Evolutionary conservation across 1,284 basidiomycete genomes (phyloP).

Genomic region (Filobasidium uniguttulatum): DNA sequence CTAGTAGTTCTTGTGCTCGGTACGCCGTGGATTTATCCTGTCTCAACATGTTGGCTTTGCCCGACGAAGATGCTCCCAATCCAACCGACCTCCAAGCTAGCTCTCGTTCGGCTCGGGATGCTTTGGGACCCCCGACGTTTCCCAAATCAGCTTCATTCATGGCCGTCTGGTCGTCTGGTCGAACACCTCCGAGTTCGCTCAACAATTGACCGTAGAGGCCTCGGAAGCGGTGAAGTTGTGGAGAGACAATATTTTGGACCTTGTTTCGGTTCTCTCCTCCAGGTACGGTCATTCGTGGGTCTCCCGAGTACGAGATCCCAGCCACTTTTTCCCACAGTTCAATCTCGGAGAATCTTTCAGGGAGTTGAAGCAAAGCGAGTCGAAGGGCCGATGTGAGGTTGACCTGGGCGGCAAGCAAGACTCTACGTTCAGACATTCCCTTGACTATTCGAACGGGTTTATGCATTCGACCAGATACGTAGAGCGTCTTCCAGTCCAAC

Average conservation of each 20-base stretch:
- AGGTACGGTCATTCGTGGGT: constrained; percentile 77
- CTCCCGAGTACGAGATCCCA: constrained; percentile 70
- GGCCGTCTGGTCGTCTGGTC: constrained; percentile 1
- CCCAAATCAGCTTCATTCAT: constrained; percentile 4
- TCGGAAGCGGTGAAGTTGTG: constrained; percentile 63
- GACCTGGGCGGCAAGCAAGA: constrained; percentile 81
- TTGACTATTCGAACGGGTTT: constrained; percentile 49
- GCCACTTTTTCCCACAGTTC: constrained; percentile 78
- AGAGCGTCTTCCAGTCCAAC: constrained; percentile 82
- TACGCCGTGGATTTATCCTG: constrained; percentile 58
- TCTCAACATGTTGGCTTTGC: constrained; percentile 16
- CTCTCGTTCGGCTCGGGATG: constrained; percentile 9
- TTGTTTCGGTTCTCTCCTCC: constrained; percentile 91
- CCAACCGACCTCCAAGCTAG: constrained; percentile 13
- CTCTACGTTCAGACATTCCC: constrained; percentile 44
- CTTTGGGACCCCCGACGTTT: not conserved
- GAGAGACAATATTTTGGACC: constrained; percentile 79
- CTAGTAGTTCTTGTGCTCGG: constrained; percentile 55
- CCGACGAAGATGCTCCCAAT: not conserved
- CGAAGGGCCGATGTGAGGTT: constrained; percentile 83
- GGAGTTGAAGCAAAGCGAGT: constrained; percentile 55
- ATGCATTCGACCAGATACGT: constrained; percentile 91
- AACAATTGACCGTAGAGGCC: constrained; percentile 71
- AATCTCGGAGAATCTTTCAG: constrained; percentile 54
- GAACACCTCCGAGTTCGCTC: constrained; percentile 58